Evolutionary conservation across 2,329 filamentous ascomycete genomes (phyloP).

Genomic region (Neonectria neomacrospora): DNA sequence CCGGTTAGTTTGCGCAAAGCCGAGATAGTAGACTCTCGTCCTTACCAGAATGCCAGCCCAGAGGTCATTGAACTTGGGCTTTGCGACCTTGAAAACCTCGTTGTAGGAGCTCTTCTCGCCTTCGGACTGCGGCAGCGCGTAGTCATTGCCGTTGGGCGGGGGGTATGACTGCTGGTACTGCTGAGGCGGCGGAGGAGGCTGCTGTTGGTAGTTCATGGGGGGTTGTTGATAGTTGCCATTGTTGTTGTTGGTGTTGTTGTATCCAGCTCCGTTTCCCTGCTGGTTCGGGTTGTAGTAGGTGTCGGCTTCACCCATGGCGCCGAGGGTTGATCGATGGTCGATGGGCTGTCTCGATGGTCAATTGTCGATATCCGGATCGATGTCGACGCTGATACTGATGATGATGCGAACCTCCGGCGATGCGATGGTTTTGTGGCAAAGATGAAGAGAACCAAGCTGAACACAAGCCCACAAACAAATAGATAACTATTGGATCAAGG

Average conservation of each 20-base stretch:
- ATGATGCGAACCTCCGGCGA: background rate
- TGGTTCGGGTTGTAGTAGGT: slow-evolving; percentile 45
- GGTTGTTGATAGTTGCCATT: slow-evolving; percentile 42
- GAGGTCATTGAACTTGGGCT: slow-evolving; percentile 88
- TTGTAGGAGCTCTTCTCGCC: slow-evolving; percentile 72
- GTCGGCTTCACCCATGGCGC: slow-evolving; percentile 51
- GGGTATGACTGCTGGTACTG: slow-evolving; percentile 45
- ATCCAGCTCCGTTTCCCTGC: slow-evolving; percentile 26
- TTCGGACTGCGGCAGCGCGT: slow-evolving; percentile 51
- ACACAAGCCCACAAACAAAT: background rate
- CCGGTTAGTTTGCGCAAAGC: background rate
- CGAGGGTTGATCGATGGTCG: slow-evolving; percentile 1
- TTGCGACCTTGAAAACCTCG: slow-evolving; percentile 82
- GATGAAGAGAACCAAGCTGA: background rate
- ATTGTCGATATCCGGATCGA: background rate
- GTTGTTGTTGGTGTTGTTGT: slow-evolving; percentile 34
- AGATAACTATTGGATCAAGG: background rate
- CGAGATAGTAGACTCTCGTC: background rate
- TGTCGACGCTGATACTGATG: background rate
- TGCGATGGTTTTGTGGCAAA: background rate
- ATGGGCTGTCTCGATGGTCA: background rate
- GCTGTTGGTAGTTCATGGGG: slow-evolving; percentile 43
- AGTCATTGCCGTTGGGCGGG: slow-evolving; percentile 43
- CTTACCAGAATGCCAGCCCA: slow-evolving; percentile 85
- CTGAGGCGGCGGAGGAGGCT: slow-evolving; percentile 38